These are phyloP conservation scores for Hirschfeldia incana DNA, from an alignment of 345 rosid species.

Conservation along the genomic window DNA sequence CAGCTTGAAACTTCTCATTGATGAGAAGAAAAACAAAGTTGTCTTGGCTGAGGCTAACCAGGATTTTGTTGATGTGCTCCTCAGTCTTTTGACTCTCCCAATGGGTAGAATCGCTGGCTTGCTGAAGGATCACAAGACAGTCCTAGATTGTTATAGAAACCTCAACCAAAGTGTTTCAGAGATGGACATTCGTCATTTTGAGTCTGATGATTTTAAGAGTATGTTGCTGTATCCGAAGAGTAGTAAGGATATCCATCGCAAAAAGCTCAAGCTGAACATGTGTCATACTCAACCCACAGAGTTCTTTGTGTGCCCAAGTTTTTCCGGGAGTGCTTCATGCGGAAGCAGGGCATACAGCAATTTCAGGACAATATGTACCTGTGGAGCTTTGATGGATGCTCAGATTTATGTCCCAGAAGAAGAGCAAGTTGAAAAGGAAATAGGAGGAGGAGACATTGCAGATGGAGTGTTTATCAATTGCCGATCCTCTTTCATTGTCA, in stretches of 20 bases:
- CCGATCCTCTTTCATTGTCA: conserved; percentile 19
- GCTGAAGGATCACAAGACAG: background rate
- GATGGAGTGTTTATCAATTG: conserved; percentile 23
- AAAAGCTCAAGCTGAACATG: conserved; percentile 16
- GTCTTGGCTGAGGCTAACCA: conserved; percentile 36
- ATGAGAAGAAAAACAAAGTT: conserved; percentile 25
- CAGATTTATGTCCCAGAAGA: background rate
- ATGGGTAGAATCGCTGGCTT: conserved; percentile 14
- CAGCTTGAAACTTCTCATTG: conserved; percentile 32
- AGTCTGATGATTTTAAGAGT: conserved; percentile 4
- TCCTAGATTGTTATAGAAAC: conserved; percentile 10
- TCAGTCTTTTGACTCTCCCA: conserved; percentile 22
- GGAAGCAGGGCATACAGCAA: background rate
- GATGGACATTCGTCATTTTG: background rate
- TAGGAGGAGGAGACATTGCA: background rate
- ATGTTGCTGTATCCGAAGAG: conserved; percentile 21
- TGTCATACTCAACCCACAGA: background rate
- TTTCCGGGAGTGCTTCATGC: background rate
- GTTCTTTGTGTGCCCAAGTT: background rate
- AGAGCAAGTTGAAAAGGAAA: background rate
- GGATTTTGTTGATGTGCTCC: conserved; percentile 31
- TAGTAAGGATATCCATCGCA: background rate
- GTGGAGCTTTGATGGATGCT: background rate
- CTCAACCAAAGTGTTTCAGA: conserved; percentile 16
- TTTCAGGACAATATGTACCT: background rate